phyloP scores from a whole-genome alignment of 805 yeast genomes.

The Huiozyma naganishii region DNA sequence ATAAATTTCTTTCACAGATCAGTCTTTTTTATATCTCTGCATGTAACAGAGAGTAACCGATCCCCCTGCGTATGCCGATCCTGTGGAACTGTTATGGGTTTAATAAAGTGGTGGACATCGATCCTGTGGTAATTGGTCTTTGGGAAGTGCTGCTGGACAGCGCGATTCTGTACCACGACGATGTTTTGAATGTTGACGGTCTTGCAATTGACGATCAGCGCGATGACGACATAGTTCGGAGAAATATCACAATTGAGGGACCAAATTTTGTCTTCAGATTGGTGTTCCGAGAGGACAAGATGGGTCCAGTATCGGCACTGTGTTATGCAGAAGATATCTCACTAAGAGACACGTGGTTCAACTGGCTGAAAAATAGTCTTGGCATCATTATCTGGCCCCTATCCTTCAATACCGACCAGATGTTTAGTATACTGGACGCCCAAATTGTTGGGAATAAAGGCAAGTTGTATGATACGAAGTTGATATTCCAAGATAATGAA shows the following conservation, averaged over 20 bases:
- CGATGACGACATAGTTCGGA: neutral
- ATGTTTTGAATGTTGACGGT: neutral
- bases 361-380: slow-evolving; percentile 22
- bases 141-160: slow-evolving; percentile 5
- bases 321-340: neutral
- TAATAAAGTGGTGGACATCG: slow-evolving; percentile 3
- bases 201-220: neutral
- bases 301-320: neutral
- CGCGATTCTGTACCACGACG: neutral
- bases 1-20: too few relatives aligned
- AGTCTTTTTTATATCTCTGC: too few relatives aligned
- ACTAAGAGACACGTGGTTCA: slow-evolving; percentile 6
- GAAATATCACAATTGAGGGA: neutral
- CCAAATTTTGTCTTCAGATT: neutral
- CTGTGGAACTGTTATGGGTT: slow-evolving; percentile 9
- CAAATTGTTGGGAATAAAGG: slow-evolving; percentile 2
- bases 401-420: slow-evolving; percentile 14
- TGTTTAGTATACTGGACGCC: slow-evolving; percentile 19
- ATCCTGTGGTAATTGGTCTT: slow-evolving; percentile 1
- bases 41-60: too few relatives aligned
- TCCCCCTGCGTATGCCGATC: slow-evolving; percentile 7
- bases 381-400: slow-evolving; percentile 21
- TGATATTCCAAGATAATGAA: slow-evolving; percentile 10
- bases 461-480: slow-evolving; percentile 20
- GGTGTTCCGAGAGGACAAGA: neutral